Evolutionary conservation across 164 flowering plant species (phyloP).

Genomic region (Buxus sempervirens): DNA sequence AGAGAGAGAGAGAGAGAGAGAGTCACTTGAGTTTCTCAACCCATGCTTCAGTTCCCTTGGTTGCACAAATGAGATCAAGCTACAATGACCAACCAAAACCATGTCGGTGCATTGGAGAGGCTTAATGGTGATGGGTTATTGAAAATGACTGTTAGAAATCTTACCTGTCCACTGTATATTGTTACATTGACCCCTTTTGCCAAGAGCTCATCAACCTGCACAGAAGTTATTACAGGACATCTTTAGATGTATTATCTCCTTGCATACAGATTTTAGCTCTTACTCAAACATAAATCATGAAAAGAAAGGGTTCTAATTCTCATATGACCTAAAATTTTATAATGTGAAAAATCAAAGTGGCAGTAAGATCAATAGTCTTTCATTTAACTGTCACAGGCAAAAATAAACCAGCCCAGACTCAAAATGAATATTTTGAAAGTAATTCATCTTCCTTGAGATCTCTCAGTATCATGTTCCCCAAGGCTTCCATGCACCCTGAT

Average conservation of each 20-base stretch:
- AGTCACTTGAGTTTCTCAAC: slow-evolving; percentile 73
- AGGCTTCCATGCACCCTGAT: background rate
- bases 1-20: background rate
- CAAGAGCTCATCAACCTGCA: slow-evolving; percentile 17
- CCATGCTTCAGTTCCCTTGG: slow-evolving; percentile 91
- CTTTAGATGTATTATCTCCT: background rate
- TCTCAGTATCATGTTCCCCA: too few species aligned
- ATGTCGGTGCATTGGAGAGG: background rate
- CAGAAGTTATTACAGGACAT: background rate
- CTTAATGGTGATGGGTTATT: background rate
- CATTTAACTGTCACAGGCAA: too few species aligned
- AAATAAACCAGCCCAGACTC: too few species aligned
- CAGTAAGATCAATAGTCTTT: background rate
- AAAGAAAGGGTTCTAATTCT: background rate
- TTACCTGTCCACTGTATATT: slow-evolving; percentile 21
- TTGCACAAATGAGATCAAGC: slow-evolving; percentile 86
- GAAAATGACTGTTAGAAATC: background rate
- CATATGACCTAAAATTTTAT: background rate
- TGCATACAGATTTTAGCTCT: background rate
- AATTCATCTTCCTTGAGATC: too few species aligned
- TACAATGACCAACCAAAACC: slow-evolving; percentile 24
- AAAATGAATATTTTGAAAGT: too few species aligned
- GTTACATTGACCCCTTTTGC: slow-evolving; percentile 17
- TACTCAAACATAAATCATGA: background rate
- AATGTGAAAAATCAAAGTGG: background rate